Evolutionary conservation across 306 rosid genomes (phyloP).

Genomic region (Quercus wislizeni): DNA sequence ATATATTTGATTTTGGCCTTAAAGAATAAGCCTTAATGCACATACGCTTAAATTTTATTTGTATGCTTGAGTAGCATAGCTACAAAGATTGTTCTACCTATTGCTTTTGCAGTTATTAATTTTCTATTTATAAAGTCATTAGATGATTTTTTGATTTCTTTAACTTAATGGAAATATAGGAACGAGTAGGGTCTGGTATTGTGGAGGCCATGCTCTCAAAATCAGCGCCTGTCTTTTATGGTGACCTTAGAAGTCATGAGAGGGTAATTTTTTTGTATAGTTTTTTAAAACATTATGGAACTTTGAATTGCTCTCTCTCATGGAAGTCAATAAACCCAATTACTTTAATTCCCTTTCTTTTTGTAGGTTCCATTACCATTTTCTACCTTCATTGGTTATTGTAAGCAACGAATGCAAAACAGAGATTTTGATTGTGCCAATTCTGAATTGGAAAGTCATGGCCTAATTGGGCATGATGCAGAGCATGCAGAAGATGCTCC

Average conservation of each 20-base stretch:
- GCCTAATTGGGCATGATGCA: conserved; percentile 11
- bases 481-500: conserved; percentile 49
- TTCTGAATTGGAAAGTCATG: conserved; percentile 20
- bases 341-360: conserved; percentile 6
- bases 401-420: conserved; percentile 53
- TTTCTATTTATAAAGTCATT: neutral
- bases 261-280: conserved; percentile 46
- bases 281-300: neutral
- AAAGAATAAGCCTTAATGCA: neutral
- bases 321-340: conserved; percentile 3
- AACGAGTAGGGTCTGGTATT: conserved; percentile 58
- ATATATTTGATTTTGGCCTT: neutral
- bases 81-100: neutral
- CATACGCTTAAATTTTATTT: neutral
- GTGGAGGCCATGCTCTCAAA: conserved; percentile 91
- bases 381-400: conserved; percentile 59
- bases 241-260: conserved; percentile 87
- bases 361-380: conserved; percentile 77
- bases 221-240: conserved; percentile 76
- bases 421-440: conserved; percentile 26
- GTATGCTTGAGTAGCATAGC: neutral
- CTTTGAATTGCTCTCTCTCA: neutral
- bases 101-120: neutral
- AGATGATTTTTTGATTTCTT: neutral
- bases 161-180: conserved; percentile 36